Conservation (phyloP, 352 stramenopile species). For the Phytophthora ohioensis region DNA sequence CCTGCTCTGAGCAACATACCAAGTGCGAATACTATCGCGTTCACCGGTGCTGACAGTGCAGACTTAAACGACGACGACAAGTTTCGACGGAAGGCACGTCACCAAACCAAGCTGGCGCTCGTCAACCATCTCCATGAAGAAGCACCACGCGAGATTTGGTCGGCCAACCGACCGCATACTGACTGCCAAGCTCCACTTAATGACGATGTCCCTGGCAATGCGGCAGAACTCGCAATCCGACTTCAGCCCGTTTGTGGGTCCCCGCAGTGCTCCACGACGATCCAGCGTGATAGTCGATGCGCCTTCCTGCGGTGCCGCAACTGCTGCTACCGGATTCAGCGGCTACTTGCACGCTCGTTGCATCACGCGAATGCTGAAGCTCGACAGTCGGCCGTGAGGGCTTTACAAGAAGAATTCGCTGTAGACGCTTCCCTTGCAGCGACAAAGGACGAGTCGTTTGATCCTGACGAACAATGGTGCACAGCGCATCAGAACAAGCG, state of each 20-base stretch:
- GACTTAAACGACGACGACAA: conserved; percentile 53
- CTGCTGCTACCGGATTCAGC: conserved; percentile 77
- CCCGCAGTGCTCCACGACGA: conserved; percentile 38
- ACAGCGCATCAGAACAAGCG: conserved; percentile 55
- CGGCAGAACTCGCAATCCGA: neutral
- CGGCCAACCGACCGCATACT: conserved; percentile 46
- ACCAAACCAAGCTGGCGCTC: conserved; percentile 67
- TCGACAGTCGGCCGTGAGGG: conserved; percentile 28
- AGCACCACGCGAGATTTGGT: conserved; percentile 60
- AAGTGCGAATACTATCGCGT: conserved; percentile 5
- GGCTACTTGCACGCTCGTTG: conserved; percentile 42
- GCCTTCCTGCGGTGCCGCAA: conserved; percentile 61
- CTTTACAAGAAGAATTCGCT: conserved; percentile 33
- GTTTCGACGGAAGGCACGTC: conserved; percentile 67
- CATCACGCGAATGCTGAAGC: conserved; percentile 35
- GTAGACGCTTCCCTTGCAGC: conserved; percentile 6
- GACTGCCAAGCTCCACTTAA: conserved; percentile 16
- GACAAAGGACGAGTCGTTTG: conserved; percentile 2
- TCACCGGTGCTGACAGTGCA: neutral
- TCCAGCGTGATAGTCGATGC: conserved; percentile 56
- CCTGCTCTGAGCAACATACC: conserved; percentile 20
- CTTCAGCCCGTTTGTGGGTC: conserved; percentile 44
- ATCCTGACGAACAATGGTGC: conserved; percentile 30
- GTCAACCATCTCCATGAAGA: conserved; percentile 54
- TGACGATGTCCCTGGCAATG: neutral